A percentile compares a stretch with the other conserved stretches of the same genome.
Conservation (phyloP, 2,329 filamentous ascomycete species). For the Dendryphion nanum region DNA sequence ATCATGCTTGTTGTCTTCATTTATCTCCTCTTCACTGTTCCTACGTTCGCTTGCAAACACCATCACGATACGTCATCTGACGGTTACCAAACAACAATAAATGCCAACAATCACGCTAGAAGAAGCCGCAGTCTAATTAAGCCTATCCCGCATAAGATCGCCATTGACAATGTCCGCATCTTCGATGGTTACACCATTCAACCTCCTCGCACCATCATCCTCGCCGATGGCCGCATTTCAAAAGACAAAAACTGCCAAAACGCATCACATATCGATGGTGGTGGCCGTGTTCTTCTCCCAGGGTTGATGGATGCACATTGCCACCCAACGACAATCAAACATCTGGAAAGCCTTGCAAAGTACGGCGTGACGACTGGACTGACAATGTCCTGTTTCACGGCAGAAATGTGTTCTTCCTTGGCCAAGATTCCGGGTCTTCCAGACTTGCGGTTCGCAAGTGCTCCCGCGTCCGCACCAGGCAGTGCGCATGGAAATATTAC, state of each 20-base stretch:
- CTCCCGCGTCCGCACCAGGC: slow-evolving; percentile 4
- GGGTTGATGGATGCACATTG: slow-evolving; percentile 23
- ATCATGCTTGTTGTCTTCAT: no score
- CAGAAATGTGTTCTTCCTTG: slow-evolving; percentile 1
- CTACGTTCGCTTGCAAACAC: no score
- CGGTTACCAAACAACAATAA: no score
- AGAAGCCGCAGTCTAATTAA: no score
- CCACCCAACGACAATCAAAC: slow-evolving; percentile 7
- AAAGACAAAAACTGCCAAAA: background rate
- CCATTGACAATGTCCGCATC: slow-evolving; percentile 8
- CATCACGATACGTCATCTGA: no score
- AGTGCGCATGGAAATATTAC: slow-evolving; percentile 1
- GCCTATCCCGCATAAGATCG: no score
- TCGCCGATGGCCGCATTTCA: slow-evolving; percentile 7
- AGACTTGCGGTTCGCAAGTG: slow-evolving; percentile 3
- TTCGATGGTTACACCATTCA: slow-evolving; percentile 10
- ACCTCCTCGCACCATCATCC: slow-evolving; percentile 8
- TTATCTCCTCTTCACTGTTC: no score
- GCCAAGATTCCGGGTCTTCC: slow-evolving; percentile 3
- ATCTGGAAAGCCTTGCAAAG: slow-evolving; percentile 11
- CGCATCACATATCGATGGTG: slow-evolving; percentile 9
- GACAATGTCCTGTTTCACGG: slow-evolving; percentile 5
- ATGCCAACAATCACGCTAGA: no score
- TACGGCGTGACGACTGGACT: slow-evolving; percentile 20
- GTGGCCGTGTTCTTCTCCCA: slow-evolving; percentile 14